A percentile compares a stretch with the other conserved stretches of the same genome.
Evolutionary conservation across 768 basidiomycete species (phyloP).

Genomic region (Tylopilus plumbeoviolaceoides): DNA sequence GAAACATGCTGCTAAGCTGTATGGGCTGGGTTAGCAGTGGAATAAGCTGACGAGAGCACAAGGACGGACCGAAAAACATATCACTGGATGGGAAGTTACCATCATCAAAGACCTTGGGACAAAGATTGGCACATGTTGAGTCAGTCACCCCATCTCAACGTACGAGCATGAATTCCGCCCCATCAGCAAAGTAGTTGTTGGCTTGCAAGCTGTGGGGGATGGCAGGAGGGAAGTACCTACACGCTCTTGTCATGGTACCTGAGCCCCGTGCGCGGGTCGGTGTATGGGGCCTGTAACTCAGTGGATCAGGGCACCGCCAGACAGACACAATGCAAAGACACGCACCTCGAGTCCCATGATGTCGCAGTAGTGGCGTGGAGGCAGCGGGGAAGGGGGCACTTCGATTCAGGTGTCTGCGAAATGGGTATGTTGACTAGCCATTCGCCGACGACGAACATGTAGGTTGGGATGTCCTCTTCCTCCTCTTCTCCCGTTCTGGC

Average conservation of each 20-base stretch:
- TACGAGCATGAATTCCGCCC: too few species aligned
- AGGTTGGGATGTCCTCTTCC: slow-evolving; percentile 72
- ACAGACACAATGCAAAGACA: not conserved
- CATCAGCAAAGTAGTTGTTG: too few species aligned
- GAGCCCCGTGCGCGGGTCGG: slow-evolving; percentile 74
- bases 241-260: slow-evolving; percentile 84
- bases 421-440: not conserved
- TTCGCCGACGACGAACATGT: slow-evolving; percentile 36
- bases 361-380: slow-evolving; percentile 76
- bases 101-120: too few species aligned
- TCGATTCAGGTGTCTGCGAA: slow-evolving; percentile 71
- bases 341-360: slow-evolving; percentile 78
- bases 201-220: too few species aligned
- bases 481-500: slow-evolving; percentile 26
- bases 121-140: too few species aligned
- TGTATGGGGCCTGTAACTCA: slow-evolving; percentile 60
- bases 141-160: too few species aligned
- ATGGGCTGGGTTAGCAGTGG: too few species aligned
- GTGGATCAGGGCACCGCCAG: not conserved
- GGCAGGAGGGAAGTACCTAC: slow-evolving; percentile 33
- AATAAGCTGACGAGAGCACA: too few species aligned
- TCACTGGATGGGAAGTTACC: too few species aligned
- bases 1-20: too few species aligned
- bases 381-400: slow-evolving; percentile 77
- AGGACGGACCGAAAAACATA: too few species aligned